Conservation (phyloP, 768 basidiomycete species). For the Amanita thiersii region DNA sequence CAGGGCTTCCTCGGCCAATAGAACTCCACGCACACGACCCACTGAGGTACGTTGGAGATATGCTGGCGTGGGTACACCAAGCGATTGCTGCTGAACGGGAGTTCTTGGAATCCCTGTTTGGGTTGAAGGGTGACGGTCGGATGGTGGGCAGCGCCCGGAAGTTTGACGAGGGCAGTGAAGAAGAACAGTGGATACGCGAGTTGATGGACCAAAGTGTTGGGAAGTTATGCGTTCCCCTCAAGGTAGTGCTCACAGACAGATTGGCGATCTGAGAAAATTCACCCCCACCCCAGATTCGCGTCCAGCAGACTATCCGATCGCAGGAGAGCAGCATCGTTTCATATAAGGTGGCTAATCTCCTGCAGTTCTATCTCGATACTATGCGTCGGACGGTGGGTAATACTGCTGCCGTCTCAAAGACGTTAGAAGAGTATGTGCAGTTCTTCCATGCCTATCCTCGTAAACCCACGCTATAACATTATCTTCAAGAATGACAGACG, state of each 20-base stretch:
- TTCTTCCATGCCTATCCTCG: background rate
- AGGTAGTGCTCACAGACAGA: constrained; percentile 35
- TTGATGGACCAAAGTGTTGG: constrained; percentile 77
- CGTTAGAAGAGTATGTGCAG: constrained; percentile 65
- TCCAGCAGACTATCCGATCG: constrained; percentile 88
- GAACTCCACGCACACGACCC: constrained; percentile 98
- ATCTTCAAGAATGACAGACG: constrained; percentile 59
- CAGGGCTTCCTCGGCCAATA: constrained; percentile 83
- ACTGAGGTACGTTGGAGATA: constrained; percentile 92
- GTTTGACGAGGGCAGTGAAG: constrained; percentile 43
- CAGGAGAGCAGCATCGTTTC: constrained; percentile 91
- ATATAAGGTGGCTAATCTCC: constrained; percentile 89
- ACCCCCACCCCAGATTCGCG: constrained; percentile 49
- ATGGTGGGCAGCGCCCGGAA: constrained; percentile 72
- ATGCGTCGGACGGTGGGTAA: constrained; percentile 90
- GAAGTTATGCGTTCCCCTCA: constrained; percentile 83
- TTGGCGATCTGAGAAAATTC: background rate
- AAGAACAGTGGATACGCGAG: constrained; percentile 74
- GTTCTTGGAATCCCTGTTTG: constrained; percentile 85
- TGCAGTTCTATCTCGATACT: constrained; percentile 90
- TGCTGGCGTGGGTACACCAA: constrained; percentile 98
- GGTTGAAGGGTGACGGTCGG: constrained; percentile 48
- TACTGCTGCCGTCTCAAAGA: constrained; percentile 67
- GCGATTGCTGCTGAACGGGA: constrained; percentile 92
- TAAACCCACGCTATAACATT: background rate